Evolutionary conservation across 768 basidiomycete genomes (phyloP), one percentile per base, ranked within the genome.

Genomic region (Sarcodon aspratus): DNA sequence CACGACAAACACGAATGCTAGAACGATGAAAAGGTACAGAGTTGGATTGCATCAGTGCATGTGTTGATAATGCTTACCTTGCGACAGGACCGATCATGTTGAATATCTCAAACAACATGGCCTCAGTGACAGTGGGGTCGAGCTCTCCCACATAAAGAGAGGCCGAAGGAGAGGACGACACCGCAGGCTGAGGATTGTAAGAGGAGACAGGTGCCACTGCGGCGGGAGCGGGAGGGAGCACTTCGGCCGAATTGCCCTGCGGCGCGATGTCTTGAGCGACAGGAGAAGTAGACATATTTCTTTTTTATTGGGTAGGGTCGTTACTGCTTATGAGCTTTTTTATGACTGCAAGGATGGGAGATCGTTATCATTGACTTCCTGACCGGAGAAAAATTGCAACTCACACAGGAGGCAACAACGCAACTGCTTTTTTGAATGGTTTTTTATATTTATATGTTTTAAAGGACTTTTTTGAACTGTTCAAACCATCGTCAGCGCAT

Each of bases 81-180:
- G 93, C 93, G 55, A 99, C 96, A 45, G 95, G 96, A 47, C 96
- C 96, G 69, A 98, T 92, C 90, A 98, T 95, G 67, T 96, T 96
- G 77, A 99, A 99, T 66, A 99, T 98, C 75, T 99, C 96, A 64
- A 98, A 99, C 48, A 99, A 80, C 92, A 97, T 97, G 50, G 96
- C 95, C 75, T 99, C 96, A 35, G 94, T 90, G 69, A 99, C 96
- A 55, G 89, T 86, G 59, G 89, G 84, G 70, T 98, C 96, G 57
- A 99, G 85, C 72, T 99, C 96, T 51, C 96, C 96, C 54, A 99
- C 96, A 71, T 99, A 99, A 59, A 99, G 88, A 51, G 93, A 96
- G 18, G 89, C 89, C 47, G 88, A 90, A 18, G 88, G 87, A 50
- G 85, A 74, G 37, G 80, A 69, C 52, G 68, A 63, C n/a, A 72